A percentile compares a stretch with the other conserved stretches of the same genome.
Conservation (phyloP, 2,329 filamentous ascomycete species). For the Diaporthe batatas region DNA sequence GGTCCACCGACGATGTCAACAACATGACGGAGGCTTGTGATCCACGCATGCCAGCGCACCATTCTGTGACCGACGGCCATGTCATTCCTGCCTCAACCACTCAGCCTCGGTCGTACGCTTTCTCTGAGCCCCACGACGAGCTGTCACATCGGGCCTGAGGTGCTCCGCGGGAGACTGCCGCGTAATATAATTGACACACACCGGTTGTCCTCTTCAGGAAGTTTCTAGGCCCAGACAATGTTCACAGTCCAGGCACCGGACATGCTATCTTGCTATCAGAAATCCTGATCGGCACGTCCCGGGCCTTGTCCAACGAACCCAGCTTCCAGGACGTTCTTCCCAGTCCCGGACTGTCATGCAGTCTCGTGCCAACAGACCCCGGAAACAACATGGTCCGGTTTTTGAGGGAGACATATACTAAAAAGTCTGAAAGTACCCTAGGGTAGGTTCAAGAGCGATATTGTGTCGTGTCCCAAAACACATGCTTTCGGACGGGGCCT, state of each 20-base stretch:
- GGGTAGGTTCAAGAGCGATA: background rate
- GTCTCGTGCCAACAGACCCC: background rate
- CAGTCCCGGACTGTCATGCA: background rate
- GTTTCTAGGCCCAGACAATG: background rate
- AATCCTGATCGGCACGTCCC: background rate
- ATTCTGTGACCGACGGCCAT: background rate
- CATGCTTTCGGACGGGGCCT: too few species aligned
- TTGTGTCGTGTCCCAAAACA: too few species aligned
- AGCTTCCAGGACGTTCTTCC: background rate
- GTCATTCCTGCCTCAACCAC: constrained; percentile 4
- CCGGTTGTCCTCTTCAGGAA: background rate
- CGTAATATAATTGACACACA: background rate
- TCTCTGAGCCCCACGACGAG: constrained; percentile 1
- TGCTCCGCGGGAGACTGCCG: background rate
- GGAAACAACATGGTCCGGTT: background rate
- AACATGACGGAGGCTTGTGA: background rate
- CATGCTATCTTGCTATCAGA: background rate
- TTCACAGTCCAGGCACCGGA: background rate
- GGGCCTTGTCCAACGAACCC: background rate
- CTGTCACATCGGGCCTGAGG: background rate
- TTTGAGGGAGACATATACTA: too few species aligned
- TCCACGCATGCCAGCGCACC: background rate
- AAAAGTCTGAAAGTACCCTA: background rate
- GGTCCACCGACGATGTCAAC: background rate
- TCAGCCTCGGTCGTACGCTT: background rate